phyloP scores from a whole-genome alignment of 139 green algal species.

The Spirogloea muscicola region DNA sequence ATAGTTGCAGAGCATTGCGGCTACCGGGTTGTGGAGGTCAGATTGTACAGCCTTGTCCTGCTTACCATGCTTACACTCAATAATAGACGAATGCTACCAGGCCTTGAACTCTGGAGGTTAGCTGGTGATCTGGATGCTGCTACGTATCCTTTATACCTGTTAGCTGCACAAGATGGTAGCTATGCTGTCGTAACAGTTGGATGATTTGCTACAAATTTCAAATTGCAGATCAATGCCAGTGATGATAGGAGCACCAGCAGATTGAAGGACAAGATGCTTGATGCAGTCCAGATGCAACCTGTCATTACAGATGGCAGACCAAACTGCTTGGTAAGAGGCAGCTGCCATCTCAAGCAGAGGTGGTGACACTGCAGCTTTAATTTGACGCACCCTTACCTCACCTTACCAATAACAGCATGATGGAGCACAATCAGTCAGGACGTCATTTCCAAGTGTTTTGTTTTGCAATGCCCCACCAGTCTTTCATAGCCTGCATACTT shows the following conservation, averaged over 20 bases:
- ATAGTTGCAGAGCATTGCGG: constrained; percentile 87
- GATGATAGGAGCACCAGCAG: constrained; percentile 75
- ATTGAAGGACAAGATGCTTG: constrained; percentile 64
- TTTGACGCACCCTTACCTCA: neutral
- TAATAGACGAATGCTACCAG: neutral
- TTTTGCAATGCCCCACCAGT: neutral
- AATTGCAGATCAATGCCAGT: constrained; percentile 68
- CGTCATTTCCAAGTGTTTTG: neutral
- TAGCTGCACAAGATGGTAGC: neutral
- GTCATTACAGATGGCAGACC: constrained; percentile 59
- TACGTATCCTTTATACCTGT: neutral
- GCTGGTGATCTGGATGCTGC: neutral
- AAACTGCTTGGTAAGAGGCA: constrained; percentile 60
- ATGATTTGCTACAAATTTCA: neutral
- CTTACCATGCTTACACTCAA: neutral
- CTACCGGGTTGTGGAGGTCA: constrained; percentile 87
- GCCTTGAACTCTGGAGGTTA: too few species aligned
- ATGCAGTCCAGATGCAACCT: constrained; percentile 69
- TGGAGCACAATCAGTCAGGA: neutral
- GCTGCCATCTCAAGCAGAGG: neutral
- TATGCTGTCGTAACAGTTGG: neutral
- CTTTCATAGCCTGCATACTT: neutral
- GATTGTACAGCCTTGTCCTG: neutral
- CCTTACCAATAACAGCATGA: neutral
- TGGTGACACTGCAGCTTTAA: neutral